Conservation (phyloP, 352 stramenopile species). For the Phytopythium ostracodes region DNA sequence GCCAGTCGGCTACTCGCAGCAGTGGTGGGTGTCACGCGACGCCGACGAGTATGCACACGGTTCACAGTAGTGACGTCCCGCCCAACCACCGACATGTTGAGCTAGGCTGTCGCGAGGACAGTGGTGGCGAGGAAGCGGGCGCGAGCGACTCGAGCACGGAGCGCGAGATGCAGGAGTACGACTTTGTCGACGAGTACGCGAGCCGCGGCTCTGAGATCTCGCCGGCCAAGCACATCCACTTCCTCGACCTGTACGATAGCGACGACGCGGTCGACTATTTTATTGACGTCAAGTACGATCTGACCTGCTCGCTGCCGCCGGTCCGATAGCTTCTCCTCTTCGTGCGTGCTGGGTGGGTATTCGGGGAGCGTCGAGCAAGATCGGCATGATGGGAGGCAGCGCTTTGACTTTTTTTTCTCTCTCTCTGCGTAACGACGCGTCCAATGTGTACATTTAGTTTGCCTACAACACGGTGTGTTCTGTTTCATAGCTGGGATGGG, state of each 20-base stretch:
- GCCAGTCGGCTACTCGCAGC: background rate
- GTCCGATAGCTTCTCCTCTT: background rate
- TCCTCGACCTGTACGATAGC: slow-evolving; percentile 57
- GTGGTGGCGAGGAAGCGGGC: slow-evolving; percentile 20
- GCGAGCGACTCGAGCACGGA: slow-evolving; percentile 22
- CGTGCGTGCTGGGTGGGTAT: background rate
- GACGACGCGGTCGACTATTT: slow-evolving; percentile 53
- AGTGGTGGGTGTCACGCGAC: background rate
- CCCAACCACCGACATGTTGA: background rate
- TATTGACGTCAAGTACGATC: slow-evolving; percentile 67
- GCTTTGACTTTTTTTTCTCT: too few species aligned
- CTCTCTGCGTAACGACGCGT: background rate
- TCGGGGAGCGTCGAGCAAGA: background rate
- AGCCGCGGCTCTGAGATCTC: slow-evolving; percentile 43
- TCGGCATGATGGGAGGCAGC: background rate
- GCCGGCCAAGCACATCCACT: slow-evolving; percentile 50
- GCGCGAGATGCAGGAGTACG: slow-evolving; percentile 53
- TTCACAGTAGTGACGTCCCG: background rate
- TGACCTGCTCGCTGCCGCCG: slow-evolving; percentile 9
- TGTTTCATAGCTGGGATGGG: background rate
- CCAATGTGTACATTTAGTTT: slow-evolving; percentile 3
- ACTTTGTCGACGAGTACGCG: slow-evolving; percentile 73
- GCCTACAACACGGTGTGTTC: background rate
- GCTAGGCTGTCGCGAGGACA: background rate
- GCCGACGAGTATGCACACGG: background rate